Evolutionary conservation across 2,329 filamentous ascomycete genomes (phyloP).

Genomic region (Aspergillus terreus): DNA sequence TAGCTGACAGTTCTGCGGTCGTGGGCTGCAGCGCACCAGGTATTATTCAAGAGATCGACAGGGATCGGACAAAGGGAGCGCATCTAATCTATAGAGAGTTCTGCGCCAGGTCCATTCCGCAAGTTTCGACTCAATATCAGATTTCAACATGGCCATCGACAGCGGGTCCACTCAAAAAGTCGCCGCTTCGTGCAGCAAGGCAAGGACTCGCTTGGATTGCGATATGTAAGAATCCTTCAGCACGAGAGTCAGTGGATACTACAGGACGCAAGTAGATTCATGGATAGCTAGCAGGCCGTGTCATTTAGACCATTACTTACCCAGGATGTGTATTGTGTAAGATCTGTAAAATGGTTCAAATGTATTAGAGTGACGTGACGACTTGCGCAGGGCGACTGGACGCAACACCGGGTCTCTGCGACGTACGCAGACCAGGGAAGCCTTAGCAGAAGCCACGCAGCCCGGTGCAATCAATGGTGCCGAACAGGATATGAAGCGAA

Average conservation of each 20-base stretch:
- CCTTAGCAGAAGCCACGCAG: too few species aligned
- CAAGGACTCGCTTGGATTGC: slow-evolving; percentile 9
- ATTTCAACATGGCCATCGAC: slow-evolving; percentile 20
- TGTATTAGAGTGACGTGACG: too few species aligned
- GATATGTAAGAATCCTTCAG: slow-evolving; percentile 10
- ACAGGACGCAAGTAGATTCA: background rate
- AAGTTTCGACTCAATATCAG: slow-evolving; percentile 16
- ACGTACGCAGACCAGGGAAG: too few species aligned
- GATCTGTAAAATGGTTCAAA: too few species aligned
- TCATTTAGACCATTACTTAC: background rate
- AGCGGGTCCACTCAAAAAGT: slow-evolving; percentile 21
- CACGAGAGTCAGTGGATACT: slow-evolving; percentile 8
- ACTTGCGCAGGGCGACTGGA: too few species aligned
- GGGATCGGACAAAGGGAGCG: background rate
- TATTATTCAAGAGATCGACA: background rate
- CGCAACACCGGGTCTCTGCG: too few species aligned
- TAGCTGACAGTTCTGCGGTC: slow-evolving; percentile 6
- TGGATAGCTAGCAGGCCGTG: background rate
- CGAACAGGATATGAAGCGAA: too few species aligned
- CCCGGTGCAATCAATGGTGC: too few species aligned
- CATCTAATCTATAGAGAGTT: slow-evolving; percentile 4
- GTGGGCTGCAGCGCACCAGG: background rate
- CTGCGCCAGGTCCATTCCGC: slow-evolving; percentile 8
- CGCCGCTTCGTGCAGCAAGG: slow-evolving; percentile 11
- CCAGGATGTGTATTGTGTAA: too few species aligned